phyloP scores from a whole-genome alignment of 2,329 filamentous ascomycete species.

The Botrytis squamosa region DNA sequence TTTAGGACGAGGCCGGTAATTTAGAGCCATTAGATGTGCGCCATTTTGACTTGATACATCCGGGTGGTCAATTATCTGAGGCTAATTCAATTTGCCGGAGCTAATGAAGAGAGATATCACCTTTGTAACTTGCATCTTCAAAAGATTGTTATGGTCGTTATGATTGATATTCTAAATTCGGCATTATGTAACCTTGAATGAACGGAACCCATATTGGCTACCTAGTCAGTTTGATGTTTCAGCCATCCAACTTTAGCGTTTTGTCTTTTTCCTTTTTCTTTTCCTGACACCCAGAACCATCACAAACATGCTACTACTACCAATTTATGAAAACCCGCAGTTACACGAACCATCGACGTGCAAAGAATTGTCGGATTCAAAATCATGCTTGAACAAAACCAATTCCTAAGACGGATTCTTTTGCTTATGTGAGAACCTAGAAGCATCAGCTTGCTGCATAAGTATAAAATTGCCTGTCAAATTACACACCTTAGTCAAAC shows the following conservation, averaged over 20 bases:
- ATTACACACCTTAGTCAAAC: neutral
- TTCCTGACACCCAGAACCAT: neutral
- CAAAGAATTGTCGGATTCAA: neutral
- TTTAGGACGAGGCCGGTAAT: neutral
- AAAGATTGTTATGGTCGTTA: neutral
- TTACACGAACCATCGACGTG: neutral
- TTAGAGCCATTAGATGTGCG: neutral
- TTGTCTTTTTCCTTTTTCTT: neutral
- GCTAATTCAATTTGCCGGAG: neutral
- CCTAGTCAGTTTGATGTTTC: neutral
- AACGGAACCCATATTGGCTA: neutral
- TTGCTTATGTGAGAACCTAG: neutral
- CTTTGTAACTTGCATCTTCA: neutral
- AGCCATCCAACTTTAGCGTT: neutral
- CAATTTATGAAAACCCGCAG: neutral
- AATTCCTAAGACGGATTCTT: neutral
- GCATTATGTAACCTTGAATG: neutral
- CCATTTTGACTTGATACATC: neutral
- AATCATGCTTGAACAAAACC: neutral
- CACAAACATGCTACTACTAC: neutral
- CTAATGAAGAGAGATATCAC: neutral
- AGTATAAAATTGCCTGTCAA: neutral
- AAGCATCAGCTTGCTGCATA: neutral
- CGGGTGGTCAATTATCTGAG: neutral
- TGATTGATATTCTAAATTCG: neutral